Percentiles rank a stretch among this genome's conserved stretches.
phyloP scores from a whole-genome alignment of 768 basidiomycete species.

The Russula griseocarnosa region DNA sequence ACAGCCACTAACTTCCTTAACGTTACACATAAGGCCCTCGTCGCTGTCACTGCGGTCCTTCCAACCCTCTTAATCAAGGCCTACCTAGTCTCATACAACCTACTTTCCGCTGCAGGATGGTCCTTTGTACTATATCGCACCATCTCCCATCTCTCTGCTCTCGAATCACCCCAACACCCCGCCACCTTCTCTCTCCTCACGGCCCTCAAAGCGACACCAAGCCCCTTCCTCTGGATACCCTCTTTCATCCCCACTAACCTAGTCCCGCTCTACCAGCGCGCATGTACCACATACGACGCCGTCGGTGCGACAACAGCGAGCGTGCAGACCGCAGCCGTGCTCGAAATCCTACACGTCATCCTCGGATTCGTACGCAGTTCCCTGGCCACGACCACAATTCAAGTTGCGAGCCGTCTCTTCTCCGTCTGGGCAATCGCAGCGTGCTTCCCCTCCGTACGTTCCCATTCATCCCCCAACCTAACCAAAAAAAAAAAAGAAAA shows the following conservation, averaged over 20 bases:
- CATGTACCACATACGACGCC: constrained; percentile 55
- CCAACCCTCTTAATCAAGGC: constrained; percentile 19
- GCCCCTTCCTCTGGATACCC: constrained; percentile 32
- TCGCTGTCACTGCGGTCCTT: background rate
- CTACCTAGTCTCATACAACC: constrained; percentile 28
- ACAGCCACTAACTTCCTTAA: background rate
- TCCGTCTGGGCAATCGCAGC: constrained; percentile 82
- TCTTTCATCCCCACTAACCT: constrained; percentile 39
- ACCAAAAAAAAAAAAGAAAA: background rate
- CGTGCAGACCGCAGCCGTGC: constrained; percentile 77
- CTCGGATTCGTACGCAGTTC: constrained; percentile 79
- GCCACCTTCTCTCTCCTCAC: constrained; percentile 8
- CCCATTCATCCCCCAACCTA: background rate
- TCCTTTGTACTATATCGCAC: constrained; percentile 24
- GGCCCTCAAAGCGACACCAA: constrained; percentile 8
- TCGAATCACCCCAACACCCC: background rate
- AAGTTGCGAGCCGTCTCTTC: constrained; percentile 77
- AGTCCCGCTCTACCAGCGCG: constrained; percentile 46
- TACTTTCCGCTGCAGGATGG: constrained; percentile 25
- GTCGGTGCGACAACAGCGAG: constrained; percentile 59
- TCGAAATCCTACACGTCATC: constrained; percentile 81
- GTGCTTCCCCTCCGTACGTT: constrained; percentile 55
- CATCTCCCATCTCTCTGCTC: constrained; percentile 15
- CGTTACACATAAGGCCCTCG: background rate
- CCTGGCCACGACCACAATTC: constrained; percentile 65